Percentiles rank a stretch among this genome's conserved stretches.
phyloP scores from a whole-genome alignment of 345 rosid species.

The Murraya koenigii region DNA sequence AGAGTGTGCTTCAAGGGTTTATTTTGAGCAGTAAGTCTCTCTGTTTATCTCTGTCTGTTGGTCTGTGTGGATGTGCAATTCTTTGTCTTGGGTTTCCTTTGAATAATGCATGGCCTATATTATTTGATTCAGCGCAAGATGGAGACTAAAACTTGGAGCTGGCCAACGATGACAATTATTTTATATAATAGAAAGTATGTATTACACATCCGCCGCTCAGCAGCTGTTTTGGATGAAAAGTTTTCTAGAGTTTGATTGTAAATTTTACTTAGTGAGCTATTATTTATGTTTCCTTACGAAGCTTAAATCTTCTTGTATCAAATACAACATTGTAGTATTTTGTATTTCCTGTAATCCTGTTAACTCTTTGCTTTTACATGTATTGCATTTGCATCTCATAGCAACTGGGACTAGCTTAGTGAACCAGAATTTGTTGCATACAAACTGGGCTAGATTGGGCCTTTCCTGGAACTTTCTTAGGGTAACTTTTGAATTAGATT shows the following conservation, averaged over 20 bases:
- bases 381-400: not conserved
- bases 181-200: not conserved
- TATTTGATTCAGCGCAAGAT: constrained; percentile 56
- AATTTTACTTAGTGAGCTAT: constrained; percentile 24
- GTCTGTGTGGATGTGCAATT: not conserved
- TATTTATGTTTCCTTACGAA: not conserved
- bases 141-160: constrained; percentile 7
- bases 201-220: not conserved
- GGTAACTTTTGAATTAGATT: not conserved
- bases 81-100: not conserved
- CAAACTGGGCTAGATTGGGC: not conserved
- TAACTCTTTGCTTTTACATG: not conserved
- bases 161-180: not conserved
- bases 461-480: not conserved
- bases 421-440: not conserved
- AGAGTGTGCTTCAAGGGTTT: constrained; percentile 96
- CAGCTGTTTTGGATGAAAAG: constrained; percentile 9
- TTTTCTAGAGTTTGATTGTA: constrained; percentile 27
- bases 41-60: not conserved
- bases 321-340: not conserved
- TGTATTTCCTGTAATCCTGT: not conserved
- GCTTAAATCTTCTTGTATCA: constrained; percentile 18
- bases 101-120: not conserved
- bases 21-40: constrained; percentile 84
- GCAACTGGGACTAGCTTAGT: not conserved